Conservation (phyloP, 768 basidiomycete species). For the Myochromella boudieri region DNA sequence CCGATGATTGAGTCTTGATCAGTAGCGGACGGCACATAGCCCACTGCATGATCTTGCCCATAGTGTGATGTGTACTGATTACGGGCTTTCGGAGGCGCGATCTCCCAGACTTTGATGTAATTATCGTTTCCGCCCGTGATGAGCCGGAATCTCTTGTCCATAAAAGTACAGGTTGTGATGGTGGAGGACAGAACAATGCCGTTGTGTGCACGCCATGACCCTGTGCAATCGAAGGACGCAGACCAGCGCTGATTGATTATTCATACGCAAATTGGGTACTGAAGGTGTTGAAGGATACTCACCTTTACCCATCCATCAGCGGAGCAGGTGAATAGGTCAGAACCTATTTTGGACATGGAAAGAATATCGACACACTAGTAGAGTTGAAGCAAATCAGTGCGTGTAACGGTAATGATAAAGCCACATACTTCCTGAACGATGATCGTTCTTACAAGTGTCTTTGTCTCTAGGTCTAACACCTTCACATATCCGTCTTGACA, state of each 20-base stretch:
- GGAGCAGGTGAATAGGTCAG: slow-evolving; percentile 64
- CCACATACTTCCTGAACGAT: slow-evolving; percentile 74
- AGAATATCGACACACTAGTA: slow-evolving; percentile 76
- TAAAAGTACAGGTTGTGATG: slow-evolving; percentile 40
- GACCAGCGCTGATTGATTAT: slow-evolving; percentile 64
- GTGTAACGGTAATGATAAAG: slow-evolving; percentile 3
- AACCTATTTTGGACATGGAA: slow-evolving; percentile 69
- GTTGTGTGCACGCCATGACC: slow-evolving; percentile 78
- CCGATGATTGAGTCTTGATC: slow-evolving; percentile 8
- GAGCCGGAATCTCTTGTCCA: slow-evolving; percentile 36
- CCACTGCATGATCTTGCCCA: background rate
- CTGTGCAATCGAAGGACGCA: slow-evolving; percentile 79
- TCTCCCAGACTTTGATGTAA: slow-evolving; percentile 77
- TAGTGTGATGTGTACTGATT: slow-evolving; percentile 10
- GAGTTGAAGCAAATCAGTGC: slow-evolving; percentile 1
- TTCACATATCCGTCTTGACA: slow-evolving; percentile 94
- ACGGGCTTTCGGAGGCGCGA: slow-evolving; percentile 31
- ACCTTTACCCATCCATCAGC: slow-evolving; percentile 75
- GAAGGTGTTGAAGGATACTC: slow-evolving; percentile 4
- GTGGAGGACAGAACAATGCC: slow-evolving; percentile 84
- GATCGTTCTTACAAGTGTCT: slow-evolving; percentile 81
- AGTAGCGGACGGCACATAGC: background rate
- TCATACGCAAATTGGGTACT: background rate
- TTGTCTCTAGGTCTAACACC: slow-evolving; percentile 89
- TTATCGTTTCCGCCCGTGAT: slow-evolving; percentile 88